phyloP scores from a whole-genome alignment of 176 grass and related monocot species.

The Saccharum spontaneum region DNA sequence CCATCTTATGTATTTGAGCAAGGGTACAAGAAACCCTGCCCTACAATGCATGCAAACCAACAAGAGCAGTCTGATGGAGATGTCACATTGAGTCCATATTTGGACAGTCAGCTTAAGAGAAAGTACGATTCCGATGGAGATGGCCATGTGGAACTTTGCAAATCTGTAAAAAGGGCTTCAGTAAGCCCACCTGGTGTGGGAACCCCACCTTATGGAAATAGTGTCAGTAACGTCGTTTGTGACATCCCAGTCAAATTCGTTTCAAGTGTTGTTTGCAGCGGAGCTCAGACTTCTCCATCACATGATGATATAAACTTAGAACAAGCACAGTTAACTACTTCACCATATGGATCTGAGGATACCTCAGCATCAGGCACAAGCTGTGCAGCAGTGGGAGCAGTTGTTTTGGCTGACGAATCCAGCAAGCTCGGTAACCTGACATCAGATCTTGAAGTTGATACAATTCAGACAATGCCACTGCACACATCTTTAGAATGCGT shows the following conservation, averaged over 20 bases:
- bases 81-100: conserved; percentile 15
- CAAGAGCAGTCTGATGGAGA: conserved; percentile 56
- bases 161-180: conserved; percentile 50
- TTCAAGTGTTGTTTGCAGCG: conserved; percentile 5
- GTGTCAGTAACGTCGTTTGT: conserved; percentile 2
- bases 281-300: conserved; percentile 9
- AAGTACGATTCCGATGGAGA: conserved; percentile 43
- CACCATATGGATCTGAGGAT: conserved; percentile 49
- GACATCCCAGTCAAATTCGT: conserved; percentile 11
- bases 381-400: background rate
- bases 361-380: conserved; percentile 42
- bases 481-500: background rate
- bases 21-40: conserved; percentile 63
- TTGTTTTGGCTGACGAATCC: conserved; percentile 31
- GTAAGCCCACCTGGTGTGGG: conserved; percentile 39
- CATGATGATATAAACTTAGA: conserved; percentile 35
- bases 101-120: conserved; percentile 36
- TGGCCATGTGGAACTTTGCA: conserved; percentile 22
- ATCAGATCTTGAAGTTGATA: conserved; percentile 9
- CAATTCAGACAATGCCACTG: background rate
- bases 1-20: conserved; percentile 86
- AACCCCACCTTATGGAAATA: conserved; percentile 29
- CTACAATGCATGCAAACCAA: conserved; percentile 39
- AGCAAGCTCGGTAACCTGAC: conserved; percentile 15
- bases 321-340: conserved; percentile 32